A percentile compares a stretch with the other conserved stretches of the same genome.
Conservation (phyloP, 768 basidiomycete species). For the Lactarius deliciosus region DNA sequence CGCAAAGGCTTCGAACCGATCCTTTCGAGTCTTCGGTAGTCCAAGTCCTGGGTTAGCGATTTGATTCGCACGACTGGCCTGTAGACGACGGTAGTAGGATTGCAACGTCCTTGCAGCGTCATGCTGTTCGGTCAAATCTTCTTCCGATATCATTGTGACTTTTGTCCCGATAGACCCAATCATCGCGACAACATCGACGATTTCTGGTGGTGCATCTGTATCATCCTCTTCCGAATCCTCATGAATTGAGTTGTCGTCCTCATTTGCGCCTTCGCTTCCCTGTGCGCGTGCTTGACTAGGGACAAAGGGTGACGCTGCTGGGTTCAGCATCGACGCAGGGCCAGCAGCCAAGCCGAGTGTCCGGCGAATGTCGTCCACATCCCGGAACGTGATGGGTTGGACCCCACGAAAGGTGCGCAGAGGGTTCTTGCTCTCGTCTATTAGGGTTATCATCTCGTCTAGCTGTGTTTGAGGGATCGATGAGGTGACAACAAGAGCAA, state of each 20-base stretch:
- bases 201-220: conserved; percentile 1
- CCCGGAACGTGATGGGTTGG: conserved; percentile 17
- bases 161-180: conserved; percentile 19
- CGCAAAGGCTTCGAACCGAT: conserved; percentile 16
- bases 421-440: background rate
- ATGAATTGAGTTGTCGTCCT: background rate
- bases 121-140: conserved; percentile 3
- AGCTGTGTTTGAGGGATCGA: conserved; percentile 20
- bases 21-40: conserved; percentile 15
- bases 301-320: conserved; percentile 17
- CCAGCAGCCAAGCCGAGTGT: conserved; percentile 17
- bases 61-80: conserved; percentile 3
- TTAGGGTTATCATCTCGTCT: conserved; percentile 23
- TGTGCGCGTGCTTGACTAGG: conserved; percentile 2
- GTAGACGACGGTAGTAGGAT: conserved; percentile 16
- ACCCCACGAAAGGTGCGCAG: background rate
- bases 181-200: conserved; percentile 8
- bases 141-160: conserved; percentile 7
- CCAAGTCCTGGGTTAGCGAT: conserved; percentile 20
- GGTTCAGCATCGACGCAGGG: conserved; percentile 17
- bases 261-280: background rate
- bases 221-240: conserved; percentile 2
- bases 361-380: conserved; percentile 9
- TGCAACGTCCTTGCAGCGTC: conserved; percentile 22
- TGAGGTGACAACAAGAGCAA: background rate